Conservation (phyloP, 108 stramenopile species). For the Nitzschia sp. region DNA sequence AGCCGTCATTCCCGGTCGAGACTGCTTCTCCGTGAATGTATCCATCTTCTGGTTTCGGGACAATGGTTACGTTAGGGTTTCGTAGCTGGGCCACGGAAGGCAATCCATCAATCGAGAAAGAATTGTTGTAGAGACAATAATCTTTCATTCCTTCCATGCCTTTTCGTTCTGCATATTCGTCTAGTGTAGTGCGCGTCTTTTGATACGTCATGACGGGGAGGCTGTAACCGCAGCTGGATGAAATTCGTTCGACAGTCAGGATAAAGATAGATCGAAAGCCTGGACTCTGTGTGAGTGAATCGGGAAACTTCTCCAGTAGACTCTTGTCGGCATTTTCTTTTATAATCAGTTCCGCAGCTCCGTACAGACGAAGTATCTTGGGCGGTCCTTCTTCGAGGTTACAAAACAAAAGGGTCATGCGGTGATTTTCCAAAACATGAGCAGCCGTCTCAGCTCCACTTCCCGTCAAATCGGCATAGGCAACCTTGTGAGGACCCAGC, state of each 20-base stretch:
- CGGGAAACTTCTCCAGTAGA: conserved; percentile 14
- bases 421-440: conserved; percentile 42
- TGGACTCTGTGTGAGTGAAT: not conserved
- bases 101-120: conserved; percentile 54
- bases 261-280: conserved; percentile 33
- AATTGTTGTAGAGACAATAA: conserved; percentile 41
- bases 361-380: conserved; percentile 41
- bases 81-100: conserved; percentile 34
- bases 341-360: conserved; percentile 12
- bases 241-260: conserved; percentile 36
- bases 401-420: conserved; percentile 50
- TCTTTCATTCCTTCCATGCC: conserved; percentile 34
- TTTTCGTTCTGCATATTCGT: conserved; percentile 27
- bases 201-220: conserved; percentile 43
- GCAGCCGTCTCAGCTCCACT: conserved; percentile 45
- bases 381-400: conserved; percentile 41
- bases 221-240: conserved; percentile 46
- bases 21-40: conserved; percentile 31
- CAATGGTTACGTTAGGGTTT: conserved; percentile 1
- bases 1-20: not conserved
- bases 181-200: conserved; percentile 34
- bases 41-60: conserved; percentile 26
- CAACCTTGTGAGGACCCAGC: conserved; percentile 32
- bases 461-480: conserved; percentile 42
- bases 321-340: conserved; percentile 8